Evolutionary conservation across 192 early-diverging fungal species (phyloP).

Genomic region (Funneliformis geosporum): DNA sequence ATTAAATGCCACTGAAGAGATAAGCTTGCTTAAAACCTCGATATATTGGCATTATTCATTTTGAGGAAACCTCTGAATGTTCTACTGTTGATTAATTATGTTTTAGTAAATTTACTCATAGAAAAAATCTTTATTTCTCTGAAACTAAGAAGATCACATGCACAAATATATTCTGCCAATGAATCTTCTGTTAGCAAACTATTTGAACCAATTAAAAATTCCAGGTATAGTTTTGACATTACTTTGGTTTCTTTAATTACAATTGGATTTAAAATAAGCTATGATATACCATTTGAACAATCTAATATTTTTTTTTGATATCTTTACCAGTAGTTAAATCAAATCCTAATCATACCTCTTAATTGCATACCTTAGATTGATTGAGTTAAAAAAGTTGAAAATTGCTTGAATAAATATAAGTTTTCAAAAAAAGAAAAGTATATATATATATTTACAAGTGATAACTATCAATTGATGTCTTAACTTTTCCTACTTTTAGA

Average conservation of each 20-base stretch:
- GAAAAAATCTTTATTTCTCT: background rate
- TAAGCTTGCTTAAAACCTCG: background rate
- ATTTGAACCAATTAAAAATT: background rate
- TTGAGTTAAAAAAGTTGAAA: background rate
- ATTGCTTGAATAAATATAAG: too few species aligned
- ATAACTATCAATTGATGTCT: background rate
- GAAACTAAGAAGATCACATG: background rate
- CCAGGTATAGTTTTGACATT: background rate
- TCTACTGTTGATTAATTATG: background rate
- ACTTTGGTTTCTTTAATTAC: background rate
- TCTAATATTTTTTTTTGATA: background rate
- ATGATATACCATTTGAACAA: background rate
- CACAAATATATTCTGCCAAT: background rate
- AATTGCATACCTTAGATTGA: background rate
- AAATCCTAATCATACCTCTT: constrained; percentile 1
- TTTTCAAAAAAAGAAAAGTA: too few species aligned
- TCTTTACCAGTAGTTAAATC: constrained; percentile 9
- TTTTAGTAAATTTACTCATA: background rate
- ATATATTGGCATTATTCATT: constrained; percentile 5
- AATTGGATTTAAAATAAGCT: background rate
- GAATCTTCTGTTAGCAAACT: background rate
- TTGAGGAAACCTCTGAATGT: background rate
- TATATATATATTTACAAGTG: background rate
- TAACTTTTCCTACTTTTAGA: background rate
- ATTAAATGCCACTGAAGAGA: background rate